These are phyloP conservation scores for Silene vulgaris DNA, from an alignment of 179 eudicot species.

Conservation along the genomic window DNA sequence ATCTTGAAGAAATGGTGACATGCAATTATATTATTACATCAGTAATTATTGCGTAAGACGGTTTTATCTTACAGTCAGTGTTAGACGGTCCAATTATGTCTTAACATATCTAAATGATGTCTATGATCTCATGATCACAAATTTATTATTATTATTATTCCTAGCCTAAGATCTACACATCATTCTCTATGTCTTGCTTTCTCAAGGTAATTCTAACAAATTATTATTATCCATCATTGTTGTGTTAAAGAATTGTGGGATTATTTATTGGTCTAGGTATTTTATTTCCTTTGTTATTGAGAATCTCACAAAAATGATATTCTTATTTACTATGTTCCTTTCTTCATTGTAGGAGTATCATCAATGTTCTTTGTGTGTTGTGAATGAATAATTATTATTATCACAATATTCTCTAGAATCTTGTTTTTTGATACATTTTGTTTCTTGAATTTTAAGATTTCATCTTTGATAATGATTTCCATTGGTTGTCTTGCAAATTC, in stretches of 20 bases:
- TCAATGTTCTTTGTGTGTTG: neutral
- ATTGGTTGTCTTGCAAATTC: no score
- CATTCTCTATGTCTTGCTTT: neutral
- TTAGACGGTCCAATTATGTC: no score
- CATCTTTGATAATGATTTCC: no score
- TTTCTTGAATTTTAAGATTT: neutral
- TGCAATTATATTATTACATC: slow-evolving; percentile 1
- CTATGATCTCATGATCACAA: neutral
- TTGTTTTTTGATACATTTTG: neutral
- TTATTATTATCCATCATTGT: slow-evolving; percentile 13
- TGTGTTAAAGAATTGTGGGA: slow-evolving; percentile 4
- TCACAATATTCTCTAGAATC: slow-evolving; percentile 14
- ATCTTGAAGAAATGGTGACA: slow-evolving; percentile 30
- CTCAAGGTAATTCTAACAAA: slow-evolving; percentile 13
- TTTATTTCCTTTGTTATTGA: slow-evolving; percentile 19
- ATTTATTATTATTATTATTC: slow-evolving; percentile 7
- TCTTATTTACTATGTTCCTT: neutral
- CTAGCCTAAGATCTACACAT: slow-evolving; percentile 13
- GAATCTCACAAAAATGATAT: slow-evolving; percentile 15
- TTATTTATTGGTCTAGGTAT: slow-evolving; percentile 18
- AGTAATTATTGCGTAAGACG: no score
- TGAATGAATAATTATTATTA: neutral
- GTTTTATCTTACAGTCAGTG: no score
- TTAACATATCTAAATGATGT: neutral
- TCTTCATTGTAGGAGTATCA: neutral